Evolutionary conservation across 2,329 filamentous ascomycete species (phyloP).

Genomic region (Claviceps purpurea): DNA sequence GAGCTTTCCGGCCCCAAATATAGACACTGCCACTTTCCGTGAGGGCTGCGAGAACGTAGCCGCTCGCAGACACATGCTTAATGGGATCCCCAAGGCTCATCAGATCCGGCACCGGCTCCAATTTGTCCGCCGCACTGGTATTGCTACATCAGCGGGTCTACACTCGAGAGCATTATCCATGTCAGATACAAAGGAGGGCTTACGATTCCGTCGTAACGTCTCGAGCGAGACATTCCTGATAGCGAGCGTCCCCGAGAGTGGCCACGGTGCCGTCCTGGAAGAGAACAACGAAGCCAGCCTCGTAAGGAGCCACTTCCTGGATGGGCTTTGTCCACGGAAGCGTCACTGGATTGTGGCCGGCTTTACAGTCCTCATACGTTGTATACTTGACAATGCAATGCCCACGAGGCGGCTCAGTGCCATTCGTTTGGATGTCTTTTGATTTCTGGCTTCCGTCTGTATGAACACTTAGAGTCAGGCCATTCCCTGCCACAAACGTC

Average conservation of each 20-base stretch:
- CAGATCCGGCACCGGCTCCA: constrained; percentile 34
- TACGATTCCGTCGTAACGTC: constrained; percentile 25
- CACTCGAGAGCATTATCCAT: neutral
- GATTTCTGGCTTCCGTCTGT: neutral
- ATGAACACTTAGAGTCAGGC: neutral
- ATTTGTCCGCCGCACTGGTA: constrained; percentile 30
- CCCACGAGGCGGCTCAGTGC: neutral
- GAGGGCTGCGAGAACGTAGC: constrained; percentile 44
- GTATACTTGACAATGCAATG: constrained; percentile 11
- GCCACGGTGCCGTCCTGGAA: constrained; percentile 30
- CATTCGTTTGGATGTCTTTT: neutral
- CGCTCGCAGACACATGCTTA: constrained; percentile 38
- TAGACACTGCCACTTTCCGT: constrained; percentile 46
- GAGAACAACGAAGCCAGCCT: constrained; percentile 35
- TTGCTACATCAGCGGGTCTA: constrained; percentile 5
- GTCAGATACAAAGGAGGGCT: constrained; percentile 2
- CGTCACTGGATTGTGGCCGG: constrained; percentile 1
- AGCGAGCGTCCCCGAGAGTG: constrained; percentile 46
- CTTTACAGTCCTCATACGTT: constrained; percentile 11
- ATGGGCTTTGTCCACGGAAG: constrained; percentile 16
- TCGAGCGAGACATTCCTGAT: constrained; percentile 42
- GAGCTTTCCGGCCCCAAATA: constrained; percentile 37
- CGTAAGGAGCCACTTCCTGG: constrained; percentile 31
- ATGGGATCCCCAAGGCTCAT: constrained; percentile 37
- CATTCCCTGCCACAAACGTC: constrained; percentile 2